Evolutionary conservation across 768 basidiomycete species (phyloP).

Genomic region (Cystofilobasidium capitatum): DNA sequence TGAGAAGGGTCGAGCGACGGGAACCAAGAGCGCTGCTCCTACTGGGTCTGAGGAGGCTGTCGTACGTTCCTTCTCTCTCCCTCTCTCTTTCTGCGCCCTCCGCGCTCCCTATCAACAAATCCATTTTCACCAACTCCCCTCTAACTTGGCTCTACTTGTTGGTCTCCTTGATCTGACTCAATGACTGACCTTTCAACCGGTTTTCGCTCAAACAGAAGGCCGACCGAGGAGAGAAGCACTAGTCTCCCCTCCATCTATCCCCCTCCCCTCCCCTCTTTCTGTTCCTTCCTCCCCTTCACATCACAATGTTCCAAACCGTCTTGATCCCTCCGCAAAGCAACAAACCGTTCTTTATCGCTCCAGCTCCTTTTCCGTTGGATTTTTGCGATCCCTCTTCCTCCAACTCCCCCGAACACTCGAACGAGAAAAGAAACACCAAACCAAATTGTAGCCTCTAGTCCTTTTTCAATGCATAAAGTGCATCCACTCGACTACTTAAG

Average conservation of each 20-base stretch:
- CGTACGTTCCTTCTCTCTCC: conserved; percentile 4
- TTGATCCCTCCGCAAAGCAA: no score
- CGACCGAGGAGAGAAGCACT: conserved; percentile 12
- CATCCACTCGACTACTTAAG: no score
- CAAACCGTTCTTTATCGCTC: no score
- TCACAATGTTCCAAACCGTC: neutral
- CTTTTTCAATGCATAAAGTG: no score
- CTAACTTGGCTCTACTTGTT: neutral
- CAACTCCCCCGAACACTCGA: no score
- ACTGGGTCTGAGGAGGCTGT: conserved; percentile 17
- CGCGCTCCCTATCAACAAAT: no score
- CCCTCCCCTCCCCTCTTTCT: neutral
- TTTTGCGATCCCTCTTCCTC: no score
- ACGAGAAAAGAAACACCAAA: no score
- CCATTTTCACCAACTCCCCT: no score
- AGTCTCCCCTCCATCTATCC: neutral
- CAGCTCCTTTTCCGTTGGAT: no score
- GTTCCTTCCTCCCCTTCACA: neutral
- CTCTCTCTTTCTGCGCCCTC: neutral
- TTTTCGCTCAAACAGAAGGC: conserved; percentile 13
- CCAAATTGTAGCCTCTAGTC: no score
- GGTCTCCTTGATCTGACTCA: neutral
- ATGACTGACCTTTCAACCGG: neutral
- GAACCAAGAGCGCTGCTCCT: neutral
- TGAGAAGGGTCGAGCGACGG: neutral